Evolutionary conservation across 2,329 filamentous ascomycete genomes (phyloP).

Genomic region (Trematosphaeria pertusa): DNA sequence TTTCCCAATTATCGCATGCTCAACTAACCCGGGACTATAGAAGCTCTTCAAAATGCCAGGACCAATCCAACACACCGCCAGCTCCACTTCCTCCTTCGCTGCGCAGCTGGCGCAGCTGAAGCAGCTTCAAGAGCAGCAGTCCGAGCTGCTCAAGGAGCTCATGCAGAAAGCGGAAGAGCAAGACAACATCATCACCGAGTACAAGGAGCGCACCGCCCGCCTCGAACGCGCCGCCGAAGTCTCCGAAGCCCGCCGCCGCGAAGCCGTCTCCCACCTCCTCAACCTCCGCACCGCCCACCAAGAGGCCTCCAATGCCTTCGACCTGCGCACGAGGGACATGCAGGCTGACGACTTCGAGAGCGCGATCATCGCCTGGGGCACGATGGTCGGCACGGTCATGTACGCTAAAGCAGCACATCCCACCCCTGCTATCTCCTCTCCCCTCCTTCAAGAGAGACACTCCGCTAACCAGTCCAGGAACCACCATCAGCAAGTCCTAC

Average conservation of each 20-base stretch:
- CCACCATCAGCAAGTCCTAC: slow-evolving; percentile 22
- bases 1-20: too few species aligned
- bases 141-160: slow-evolving; percentile 8
- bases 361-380: slow-evolving; percentile 20
- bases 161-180: slow-evolving; percentile 9
- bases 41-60: too few species aligned
- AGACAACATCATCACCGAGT: slow-evolving; percentile 15
- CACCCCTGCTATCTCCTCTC: background rate
- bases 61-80: too few species aligned
- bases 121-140: too few species aligned
- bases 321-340: slow-evolving; percentile 20
- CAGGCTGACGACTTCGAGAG: slow-evolving; percentile 28
- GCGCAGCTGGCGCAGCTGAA: too few species aligned
- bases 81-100: too few species aligned
- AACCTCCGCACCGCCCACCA: slow-evolving; percentile 26
- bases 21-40: too few species aligned
- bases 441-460: background rate
- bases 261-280: slow-evolving; percentile 21
- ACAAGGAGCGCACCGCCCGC: slow-evolving; percentile 10
- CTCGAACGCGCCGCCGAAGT: slow-evolving; percentile 14
- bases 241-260: slow-evolving; percentile 16
- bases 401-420: background rate
- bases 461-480: slow-evolving; percentile 1
- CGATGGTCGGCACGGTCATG: slow-evolving; percentile 19
- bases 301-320: slow-evolving; percentile 27